Evolutionary conservation across 768 basidiomycete genomes (phyloP).

Genomic region (Russula lepida): DNA sequence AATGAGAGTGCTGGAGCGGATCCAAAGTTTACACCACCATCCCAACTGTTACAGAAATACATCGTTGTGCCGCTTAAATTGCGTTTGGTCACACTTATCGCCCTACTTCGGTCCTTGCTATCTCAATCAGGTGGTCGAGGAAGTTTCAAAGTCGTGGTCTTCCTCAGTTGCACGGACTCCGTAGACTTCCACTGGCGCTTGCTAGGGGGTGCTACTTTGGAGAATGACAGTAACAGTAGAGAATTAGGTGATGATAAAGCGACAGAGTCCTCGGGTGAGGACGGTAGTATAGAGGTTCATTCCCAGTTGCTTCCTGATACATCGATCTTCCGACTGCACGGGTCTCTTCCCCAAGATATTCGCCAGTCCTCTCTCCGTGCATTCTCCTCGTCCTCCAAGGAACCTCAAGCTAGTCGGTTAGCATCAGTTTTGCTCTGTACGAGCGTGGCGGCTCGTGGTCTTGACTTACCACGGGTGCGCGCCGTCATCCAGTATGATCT

Average conservation of each 20-base stretch:
- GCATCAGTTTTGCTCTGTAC: constrained; percentile 87
- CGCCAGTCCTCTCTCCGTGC: constrained; percentile 77
- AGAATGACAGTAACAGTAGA: constrained; percentile 6
- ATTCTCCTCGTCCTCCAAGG: constrained; percentile 48
- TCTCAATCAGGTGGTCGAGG: constrained; percentile 45
- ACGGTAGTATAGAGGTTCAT: constrained; percentile 43
- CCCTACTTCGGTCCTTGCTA: constrained; percentile 75
- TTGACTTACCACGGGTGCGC: constrained; percentile 89
- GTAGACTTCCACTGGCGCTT: constrained; percentile 96
- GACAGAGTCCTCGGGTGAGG: constrained; percentile 14
- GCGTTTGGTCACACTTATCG: constrained; percentile 84
- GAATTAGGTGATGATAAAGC: constrained; percentile 26
- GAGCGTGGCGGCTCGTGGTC: constrained; percentile 95
- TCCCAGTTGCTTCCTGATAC: constrained; percentile 78
- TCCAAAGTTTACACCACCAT: constrained; percentile 79
- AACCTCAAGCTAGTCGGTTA: constrained; percentile 25
- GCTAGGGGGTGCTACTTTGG: constrained; percentile 36
- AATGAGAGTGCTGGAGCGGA: constrained; percentile 28
- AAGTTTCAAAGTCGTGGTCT: constrained; percentile 80
- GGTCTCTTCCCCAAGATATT: constrained; percentile 73
- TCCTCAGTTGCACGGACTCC: constrained; percentile 94
- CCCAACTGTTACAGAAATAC: constrained; percentile 89
- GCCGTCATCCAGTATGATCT: constrained; percentile 95
- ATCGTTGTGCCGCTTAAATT: constrained; percentile 86
- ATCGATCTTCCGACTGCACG: constrained; percentile 83